Evolutionary conservation across 1,284 basidiomycete species (phyloP).

Genomic region (Afroboletus lepidellus): DNA sequence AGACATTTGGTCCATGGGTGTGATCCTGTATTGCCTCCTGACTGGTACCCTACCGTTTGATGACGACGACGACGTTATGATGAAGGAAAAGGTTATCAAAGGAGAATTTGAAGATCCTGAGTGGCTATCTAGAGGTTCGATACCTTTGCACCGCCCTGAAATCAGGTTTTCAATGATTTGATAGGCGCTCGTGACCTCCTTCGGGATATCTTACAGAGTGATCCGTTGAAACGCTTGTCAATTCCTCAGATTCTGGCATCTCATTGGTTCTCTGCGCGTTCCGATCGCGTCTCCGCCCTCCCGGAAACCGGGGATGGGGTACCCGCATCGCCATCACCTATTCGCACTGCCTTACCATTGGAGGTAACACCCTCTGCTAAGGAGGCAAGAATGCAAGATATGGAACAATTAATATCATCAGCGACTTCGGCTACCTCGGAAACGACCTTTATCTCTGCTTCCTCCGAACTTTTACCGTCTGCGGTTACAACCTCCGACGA

Average conservation of each 20-base stretch:
- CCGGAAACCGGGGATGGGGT: slow-evolving; percentile 24
- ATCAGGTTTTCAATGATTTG: slow-evolving; percentile 4
- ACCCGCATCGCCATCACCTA: slow-evolving; percentile 31
- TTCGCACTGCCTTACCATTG: slow-evolving; percentile 22
- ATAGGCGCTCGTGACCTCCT: slow-evolving; percentile 84
- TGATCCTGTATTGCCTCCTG: slow-evolving; percentile 92
- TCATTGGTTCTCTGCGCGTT: slow-evolving; percentile 77
- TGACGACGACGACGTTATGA: slow-evolving; percentile 89
- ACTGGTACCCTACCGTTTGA: slow-evolving; percentile 97
- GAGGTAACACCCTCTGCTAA: slow-evolving; percentile 15
- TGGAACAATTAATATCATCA: slow-evolving; percentile 42
- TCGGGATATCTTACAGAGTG: slow-evolving; percentile 74
- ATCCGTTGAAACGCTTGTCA: slow-evolving; percentile 72
- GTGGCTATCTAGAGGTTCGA: slow-evolving; percentile 82
- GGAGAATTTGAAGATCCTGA: slow-evolving; percentile 91
- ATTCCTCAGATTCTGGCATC: slow-evolving; percentile 89
- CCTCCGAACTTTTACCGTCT: slow-evolving; percentile 52
- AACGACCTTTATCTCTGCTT: slow-evolving; percentile 52
- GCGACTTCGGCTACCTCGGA: slow-evolving; percentile 47
- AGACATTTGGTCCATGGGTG: slow-evolving; percentile 95
- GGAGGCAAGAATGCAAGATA: slow-evolving; percentile 38
- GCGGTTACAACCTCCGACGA: slow-evolving; percentile 57
- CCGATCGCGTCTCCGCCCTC: slow-evolving; percentile 40
- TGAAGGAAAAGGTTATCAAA: slow-evolving; percentile 85
- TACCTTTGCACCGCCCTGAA: slow-evolving; percentile 2